phyloP scores from a whole-genome alignment of 2,329 filamentous ascomycete species.

The Leptosphaerulina australis region DNA sequence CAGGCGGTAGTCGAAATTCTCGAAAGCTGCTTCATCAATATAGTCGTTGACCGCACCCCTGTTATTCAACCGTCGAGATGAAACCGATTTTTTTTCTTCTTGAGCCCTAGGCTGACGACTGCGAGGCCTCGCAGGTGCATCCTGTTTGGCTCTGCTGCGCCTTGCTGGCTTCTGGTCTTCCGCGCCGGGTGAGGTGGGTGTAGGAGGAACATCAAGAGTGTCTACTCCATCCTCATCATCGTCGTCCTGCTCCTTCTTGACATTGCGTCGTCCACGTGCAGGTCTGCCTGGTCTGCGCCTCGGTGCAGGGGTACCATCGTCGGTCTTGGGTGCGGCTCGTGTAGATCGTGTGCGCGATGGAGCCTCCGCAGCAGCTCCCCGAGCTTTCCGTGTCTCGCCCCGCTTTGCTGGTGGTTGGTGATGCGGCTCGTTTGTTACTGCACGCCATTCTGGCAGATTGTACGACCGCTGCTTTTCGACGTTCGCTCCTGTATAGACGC shows the following conservation, averaged over 20 bases:
- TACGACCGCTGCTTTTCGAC: conserved; percentile 95
- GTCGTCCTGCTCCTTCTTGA: conserved; percentile 35
- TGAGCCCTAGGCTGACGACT: conserved; percentile 55
- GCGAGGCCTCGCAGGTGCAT: conserved; percentile 61
- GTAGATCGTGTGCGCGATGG: conserved; percentile 44
- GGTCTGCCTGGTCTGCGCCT: conserved; percentile 60
- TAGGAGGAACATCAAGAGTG: conserved; percentile 47
- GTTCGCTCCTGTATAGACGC: conserved; percentile 95
- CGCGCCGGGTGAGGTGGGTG: conserved; percentile 53
- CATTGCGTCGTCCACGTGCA: conserved; percentile 35
- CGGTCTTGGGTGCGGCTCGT: conserved; percentile 39
- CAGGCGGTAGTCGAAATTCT: conserved; percentile 88
- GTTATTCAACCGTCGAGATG: conserved; percentile 85
- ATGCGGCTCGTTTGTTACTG: conserved; percentile 90
- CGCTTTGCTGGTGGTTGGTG: conserved; percentile 92
- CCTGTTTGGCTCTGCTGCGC: conserved; percentile 36
- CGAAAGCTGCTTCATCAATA: conserved; percentile 89
- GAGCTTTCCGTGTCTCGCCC: conserved; percentile 69
- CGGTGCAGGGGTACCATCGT: conserved; percentile 42
- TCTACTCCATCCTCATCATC: conserved; percentile 44
- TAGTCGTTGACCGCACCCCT: conserved; percentile 76
- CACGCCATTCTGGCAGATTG: conserved; percentile 94
- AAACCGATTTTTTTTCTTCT: conserved; percentile 69
- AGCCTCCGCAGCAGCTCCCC: conserved; percentile 49
- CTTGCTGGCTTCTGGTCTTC: conserved; percentile 46